These are phyloP conservation scores for Staphylotrichum longicolle DNA, from an alignment of 495 filamentous ascomycete species.

Conservation along the genomic window DNA sequence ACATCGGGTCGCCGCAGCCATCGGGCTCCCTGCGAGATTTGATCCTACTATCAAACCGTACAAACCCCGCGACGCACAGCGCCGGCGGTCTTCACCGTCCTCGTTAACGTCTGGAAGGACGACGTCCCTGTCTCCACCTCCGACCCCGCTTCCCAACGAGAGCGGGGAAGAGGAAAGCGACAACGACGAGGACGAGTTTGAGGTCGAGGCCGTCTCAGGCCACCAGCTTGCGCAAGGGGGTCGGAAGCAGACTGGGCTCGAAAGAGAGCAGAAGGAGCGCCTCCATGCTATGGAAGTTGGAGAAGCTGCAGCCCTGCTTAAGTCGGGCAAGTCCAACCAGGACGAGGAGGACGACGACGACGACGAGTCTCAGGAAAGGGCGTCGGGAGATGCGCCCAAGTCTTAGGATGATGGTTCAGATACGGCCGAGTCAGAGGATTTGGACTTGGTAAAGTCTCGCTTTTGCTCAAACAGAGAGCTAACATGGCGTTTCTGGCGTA, in stretches of 20 bases:
- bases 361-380: constrained; percentile 29
- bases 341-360: constrained; percentile 35
- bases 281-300: constrained; percentile 56
- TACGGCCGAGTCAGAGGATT: neutral
- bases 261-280: constrained; percentile 47
- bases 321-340: constrained; percentile 24
- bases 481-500: constrained; percentile 7
- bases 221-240: constrained; percentile 29
- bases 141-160: constrained; percentile 33
- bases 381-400: neutral
- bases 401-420: neutral
- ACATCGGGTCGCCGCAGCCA: constrained; percentile 65
- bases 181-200: constrained; percentile 49
- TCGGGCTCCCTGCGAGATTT: constrained; percentile 62
- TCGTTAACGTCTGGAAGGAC: constrained; percentile 28
- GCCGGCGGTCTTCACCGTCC: constrained; percentile 33
- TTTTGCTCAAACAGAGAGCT: neutral
- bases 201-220: constrained; percentile 48
- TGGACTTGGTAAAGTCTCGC: neutral
- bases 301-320: constrained; percentile 49
- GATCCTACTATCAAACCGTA: constrained; percentile 54
- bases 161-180: constrained; percentile 48
- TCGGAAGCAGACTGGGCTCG: constrained; percentile 25
- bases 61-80: constrained; percentile 15
- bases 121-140: constrained; percentile 23